Evolutionary conservation across 352 stramenopile species (phyloP).

Genomic region (Ochromonadaceae sp.): DNA sequence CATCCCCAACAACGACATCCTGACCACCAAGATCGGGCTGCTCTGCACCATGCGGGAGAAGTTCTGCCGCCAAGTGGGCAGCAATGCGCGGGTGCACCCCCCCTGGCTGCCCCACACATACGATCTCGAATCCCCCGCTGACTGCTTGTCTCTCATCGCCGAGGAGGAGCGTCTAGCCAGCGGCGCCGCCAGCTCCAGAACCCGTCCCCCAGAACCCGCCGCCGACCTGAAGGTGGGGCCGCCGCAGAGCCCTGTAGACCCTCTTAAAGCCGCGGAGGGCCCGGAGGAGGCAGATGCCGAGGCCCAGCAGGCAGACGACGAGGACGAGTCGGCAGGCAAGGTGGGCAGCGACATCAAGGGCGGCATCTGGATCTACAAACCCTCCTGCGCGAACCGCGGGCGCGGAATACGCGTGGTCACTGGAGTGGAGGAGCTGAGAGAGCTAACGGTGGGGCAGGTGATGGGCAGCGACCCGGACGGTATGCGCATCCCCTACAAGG

Average conservation of each 20-base stretch:
- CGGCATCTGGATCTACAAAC: conserved; percentile 28
- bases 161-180: neutral
- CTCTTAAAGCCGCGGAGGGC: neutral
- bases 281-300: neutral
- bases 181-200: neutral
- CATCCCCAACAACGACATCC: conserved; percentile 30
- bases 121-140: conserved; percentile 17
- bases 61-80: neutral
- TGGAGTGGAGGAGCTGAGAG: conserved; percentile 5
- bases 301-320: neutral
- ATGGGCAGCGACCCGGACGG: neutral
- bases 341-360: conserved; percentile 3
- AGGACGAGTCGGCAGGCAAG: no score
- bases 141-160: neutral
- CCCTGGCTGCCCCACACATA: conserved; percentile 21
- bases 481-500: conserved; percentile 14
- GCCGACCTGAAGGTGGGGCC: no score
- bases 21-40: conserved; percentile 27
- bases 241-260: no score
- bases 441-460: no score
- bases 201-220: no score
- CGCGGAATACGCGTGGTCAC: conserved; percentile 20
- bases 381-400: conserved; percentile 23
- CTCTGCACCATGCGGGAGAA: conserved; percentile 15
- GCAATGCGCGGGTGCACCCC: neutral